Evolutionary conservation across 768 basidiomycete species (phyloP), one percentile per base, ranked within the genome.

Genomic region (Phaeotremella skinneri): DNA sequence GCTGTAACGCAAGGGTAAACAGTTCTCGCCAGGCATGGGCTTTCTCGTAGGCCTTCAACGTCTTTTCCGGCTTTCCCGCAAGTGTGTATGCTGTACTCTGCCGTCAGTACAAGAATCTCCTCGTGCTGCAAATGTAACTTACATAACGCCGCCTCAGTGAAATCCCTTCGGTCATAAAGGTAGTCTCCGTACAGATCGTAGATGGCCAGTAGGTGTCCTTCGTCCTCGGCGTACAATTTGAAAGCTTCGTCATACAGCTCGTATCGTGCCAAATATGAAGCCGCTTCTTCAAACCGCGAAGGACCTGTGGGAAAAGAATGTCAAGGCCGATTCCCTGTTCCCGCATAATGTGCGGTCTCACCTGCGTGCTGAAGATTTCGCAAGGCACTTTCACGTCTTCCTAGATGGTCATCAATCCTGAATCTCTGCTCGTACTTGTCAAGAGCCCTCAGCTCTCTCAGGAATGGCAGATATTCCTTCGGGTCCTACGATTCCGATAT

Each of bases 391-490:
- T 82, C 81, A 64, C 88, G 79, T 30, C 90, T 83, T 72, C 84
- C 85, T 39, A 98, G 82, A 73, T 97, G 86, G 69, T 97, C 91
- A 70, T 99, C 93, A 58, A 99, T 98, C 64, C 83, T 83, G 80
- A 90, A 96, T 45, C 85, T 80, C 66, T 97, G 93, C 68, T 94
- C 90, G 70, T 84, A 82, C 58, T 83, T 84, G 45, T 91, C 88
- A 67, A 91, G 77, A 0, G 86, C 82, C 20, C 90, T 84, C 6
- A 99, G 82, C 64, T 94, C 90, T 7, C 91, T 85, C 30, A 99
- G 82, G 85, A 99, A 98, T 0, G 96, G 96, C 0, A 99, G 84
- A 70, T 99, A 99, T 73, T 99, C 96, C 67, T 92, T 83, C 4
- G 96, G 96, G 76, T 99, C 96, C 94, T 98, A 65, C 13, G 23